Percentiles rank a stretch among this genome's conserved stretches.
phyloP scores from a whole-genome alignment of 1,284 basidiomycete genomes.

The Fistulinella cinereoalba region DNA sequence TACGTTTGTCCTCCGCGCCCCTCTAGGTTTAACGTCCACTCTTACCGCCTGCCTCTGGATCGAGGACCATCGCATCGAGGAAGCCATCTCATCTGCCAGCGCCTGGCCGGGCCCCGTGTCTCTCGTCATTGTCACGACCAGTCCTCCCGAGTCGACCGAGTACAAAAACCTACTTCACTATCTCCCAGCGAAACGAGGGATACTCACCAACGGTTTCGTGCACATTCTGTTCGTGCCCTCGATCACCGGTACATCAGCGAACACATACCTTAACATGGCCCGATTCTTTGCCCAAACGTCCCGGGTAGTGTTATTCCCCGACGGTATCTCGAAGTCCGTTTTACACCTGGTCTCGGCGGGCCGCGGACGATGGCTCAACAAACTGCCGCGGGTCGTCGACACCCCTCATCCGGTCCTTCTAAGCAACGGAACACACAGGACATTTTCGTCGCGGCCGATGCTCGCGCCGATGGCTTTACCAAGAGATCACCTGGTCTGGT shows the following conservation, averaged over 20 bases:
- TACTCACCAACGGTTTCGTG: conserved; percentile 34
- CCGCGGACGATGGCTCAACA: conserved; percentile 16
- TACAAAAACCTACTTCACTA: conserved; percentile 31
- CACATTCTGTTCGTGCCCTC: conserved; percentile 51
- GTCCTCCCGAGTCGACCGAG: conserved; percentile 30
- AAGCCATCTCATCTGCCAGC: conserved; percentile 34
- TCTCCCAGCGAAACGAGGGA: conserved; percentile 16
- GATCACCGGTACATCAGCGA: conserved; percentile 41
- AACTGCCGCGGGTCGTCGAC: conserved; percentile 22
- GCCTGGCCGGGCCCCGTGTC: conserved; percentile 58
- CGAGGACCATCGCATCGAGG: conserved; percentile 36
- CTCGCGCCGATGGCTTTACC: conserved; percentile 49
- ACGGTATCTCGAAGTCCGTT: conserved; percentile 19
- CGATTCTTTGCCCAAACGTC: conserved; percentile 54
- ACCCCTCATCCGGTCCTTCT: conserved; percentile 30
- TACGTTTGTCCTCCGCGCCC: conserved; percentile 23
- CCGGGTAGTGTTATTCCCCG: conserved; percentile 52
- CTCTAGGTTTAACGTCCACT: conserved; percentile 10
- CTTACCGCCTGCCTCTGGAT: conserved; percentile 56
- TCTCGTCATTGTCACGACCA: conserved; percentile 46
- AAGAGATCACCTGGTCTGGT: conserved; percentile 56
- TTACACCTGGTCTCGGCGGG: too few relatives aligned
- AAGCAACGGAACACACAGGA: conserved; percentile 22
- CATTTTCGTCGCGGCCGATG: conserved; percentile 33
- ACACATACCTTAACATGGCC: conserved; percentile 61